Evolutionary conservation across 495 filamentous ascomycete species (phyloP).

Genomic region (Aspergillus carlsbadensis): DNA sequence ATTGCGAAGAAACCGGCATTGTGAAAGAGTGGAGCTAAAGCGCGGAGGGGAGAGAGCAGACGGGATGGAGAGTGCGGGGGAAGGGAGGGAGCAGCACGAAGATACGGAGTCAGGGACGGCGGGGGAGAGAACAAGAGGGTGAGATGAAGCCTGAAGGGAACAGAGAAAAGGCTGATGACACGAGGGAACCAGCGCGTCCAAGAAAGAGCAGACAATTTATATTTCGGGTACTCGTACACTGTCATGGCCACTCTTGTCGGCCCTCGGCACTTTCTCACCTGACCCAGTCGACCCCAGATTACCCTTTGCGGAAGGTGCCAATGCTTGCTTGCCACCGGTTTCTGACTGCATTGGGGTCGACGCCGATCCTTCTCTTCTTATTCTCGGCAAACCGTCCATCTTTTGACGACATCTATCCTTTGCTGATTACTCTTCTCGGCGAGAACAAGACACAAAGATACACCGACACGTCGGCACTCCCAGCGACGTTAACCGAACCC

Average conservation of each 20-base stretch:
- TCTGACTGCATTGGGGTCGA: not conserved
- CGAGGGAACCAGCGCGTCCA: not conserved
- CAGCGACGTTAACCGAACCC: not conserved
- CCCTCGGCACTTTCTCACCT: constrained; percentile 9
- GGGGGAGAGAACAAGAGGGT: not conserved
- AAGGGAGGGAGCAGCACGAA: not conserved
- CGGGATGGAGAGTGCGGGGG: not conserved
- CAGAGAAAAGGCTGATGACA: not conserved
- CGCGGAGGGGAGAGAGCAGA: not conserved
- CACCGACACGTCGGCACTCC: constrained; percentile 4
- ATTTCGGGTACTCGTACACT: not conserved
- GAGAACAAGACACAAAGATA: not conserved
- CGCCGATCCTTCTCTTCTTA: no score
- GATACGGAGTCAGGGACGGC: not conserved
- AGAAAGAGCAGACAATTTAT: not conserved
- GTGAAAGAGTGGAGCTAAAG: constrained; percentile 21
- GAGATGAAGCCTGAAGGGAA: no score
- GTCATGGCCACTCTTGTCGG: not conserved
- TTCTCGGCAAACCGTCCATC: no score
- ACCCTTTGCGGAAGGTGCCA: constrained; percentile 1
- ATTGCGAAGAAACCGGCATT: constrained; percentile 45
- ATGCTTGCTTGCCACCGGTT: not conserved
- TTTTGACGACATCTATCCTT: no score
- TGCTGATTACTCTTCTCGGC: no score
- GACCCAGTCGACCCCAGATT: constrained; percentile 10